Conservation (phyloP, 192 early-diverging fungal species). For the Powellomyces hirtus region DNA sequence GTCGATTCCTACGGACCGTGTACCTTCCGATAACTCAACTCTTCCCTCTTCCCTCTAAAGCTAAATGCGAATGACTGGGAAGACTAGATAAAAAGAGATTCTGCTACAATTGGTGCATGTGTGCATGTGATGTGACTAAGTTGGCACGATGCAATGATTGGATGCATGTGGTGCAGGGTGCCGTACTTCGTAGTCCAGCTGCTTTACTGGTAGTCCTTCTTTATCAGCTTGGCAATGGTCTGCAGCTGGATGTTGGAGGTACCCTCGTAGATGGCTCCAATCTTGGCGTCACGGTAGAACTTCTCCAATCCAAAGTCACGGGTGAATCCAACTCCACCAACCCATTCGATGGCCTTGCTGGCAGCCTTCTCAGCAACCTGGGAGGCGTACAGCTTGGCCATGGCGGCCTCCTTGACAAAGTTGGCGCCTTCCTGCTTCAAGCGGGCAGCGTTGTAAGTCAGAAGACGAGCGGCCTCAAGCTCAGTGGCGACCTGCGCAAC, state of each 20-base stretch:
- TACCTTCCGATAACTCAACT: too few species aligned
- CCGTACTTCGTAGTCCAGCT: too few species aligned
- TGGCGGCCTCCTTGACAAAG: conserved; percentile 95
- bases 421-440: conserved; percentile 88
- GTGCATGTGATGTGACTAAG: too few species aligned
- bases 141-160: too few species aligned
- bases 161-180: too few species aligned
- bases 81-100: too few species aligned
- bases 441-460: conserved; percentile 96
- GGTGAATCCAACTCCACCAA: conserved; percentile 97
- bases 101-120: too few species aligned
- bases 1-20: too few species aligned
- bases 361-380: conserved; percentile 92
- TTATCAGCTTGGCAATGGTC: conserved; percentile 78
- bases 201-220: conserved; percentile 34
- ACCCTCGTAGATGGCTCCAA: conserved; percentile 87
- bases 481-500: conserved; percentile 84
- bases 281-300: conserved; percentile 95
- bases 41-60: too few species aligned
- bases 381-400: conserved; percentile 95
- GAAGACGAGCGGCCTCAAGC: conserved; percentile 92
- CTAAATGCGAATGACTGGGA: too few species aligned
- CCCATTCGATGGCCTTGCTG: conserved; percentile 91
- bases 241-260: conserved; percentile 97
- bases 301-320: conserved; percentile 79